Percentiles rank a stretch among this genome's conserved stretches.
Conservation (phyloP, 2,329 filamentous ascomycete genomes). For the Zasmidium angulare region DNA sequence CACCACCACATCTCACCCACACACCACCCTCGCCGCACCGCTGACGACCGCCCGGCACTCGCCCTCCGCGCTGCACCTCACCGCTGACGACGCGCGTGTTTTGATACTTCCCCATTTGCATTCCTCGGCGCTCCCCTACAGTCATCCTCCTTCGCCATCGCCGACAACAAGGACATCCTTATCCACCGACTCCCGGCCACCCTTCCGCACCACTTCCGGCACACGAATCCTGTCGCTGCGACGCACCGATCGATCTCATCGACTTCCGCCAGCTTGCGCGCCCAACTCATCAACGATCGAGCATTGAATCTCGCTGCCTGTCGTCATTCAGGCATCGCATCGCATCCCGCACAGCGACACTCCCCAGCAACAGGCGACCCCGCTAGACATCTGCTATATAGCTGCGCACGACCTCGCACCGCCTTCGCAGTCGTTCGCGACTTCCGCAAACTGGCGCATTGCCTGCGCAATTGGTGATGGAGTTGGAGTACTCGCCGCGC, state of each 20-base stretch:
- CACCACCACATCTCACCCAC: background rate
- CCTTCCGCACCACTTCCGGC: conserved; percentile 15
- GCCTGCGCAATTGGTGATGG: conserved; percentile 36
- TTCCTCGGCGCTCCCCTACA: conserved; percentile 22
- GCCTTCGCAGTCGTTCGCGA: background rate
- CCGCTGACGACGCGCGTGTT: conserved; percentile 12
- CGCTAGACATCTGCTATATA: background rate
- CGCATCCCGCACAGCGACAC: background rate
- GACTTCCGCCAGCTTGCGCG: conserved; percentile 7
- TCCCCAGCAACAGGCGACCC: background rate
- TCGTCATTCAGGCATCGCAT: conserved; percentile 6
- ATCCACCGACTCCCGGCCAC: conserved; percentile 17
- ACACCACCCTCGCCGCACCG: background rate
- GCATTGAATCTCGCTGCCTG: conserved; percentile 9
- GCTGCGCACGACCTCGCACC: background rate
- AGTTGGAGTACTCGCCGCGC: conserved; percentile 52
- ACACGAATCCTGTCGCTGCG: conserved; percentile 13
- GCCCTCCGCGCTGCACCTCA: background rate
- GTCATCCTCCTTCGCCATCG: conserved; percentile 4
- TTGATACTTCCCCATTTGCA: conserved; percentile 15
- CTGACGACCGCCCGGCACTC: background rate
- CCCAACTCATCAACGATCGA: conserved; percentile 6
- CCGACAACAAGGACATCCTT: conserved; percentile 22
- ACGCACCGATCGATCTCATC: conserved; percentile 7
- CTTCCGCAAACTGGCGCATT: conserved; percentile 8